A percentile compares a stretch with the other conserved stretches of the same genome.
Evolutionary conservation across 495 filamentous ascomycete genomes (phyloP).

Genomic region (Tuber calosporum): DNA sequence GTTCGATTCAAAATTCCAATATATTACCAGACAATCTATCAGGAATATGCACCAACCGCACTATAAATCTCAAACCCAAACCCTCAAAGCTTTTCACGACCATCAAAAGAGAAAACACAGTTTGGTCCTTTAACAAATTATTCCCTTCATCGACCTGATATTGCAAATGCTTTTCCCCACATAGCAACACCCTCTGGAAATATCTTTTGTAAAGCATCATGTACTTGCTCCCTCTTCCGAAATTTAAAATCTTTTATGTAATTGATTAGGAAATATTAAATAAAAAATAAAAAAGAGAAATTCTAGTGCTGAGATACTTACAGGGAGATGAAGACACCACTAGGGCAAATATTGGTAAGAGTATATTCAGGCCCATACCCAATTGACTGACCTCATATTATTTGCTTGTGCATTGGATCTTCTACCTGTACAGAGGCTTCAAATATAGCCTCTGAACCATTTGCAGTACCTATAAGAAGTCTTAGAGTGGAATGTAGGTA

Average conservation of each 20-base stretch:
- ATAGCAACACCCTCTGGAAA: neutral
- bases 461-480: neutral
- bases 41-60: conserved; percentile 16
- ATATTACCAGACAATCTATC: conserved; percentile 13
- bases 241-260: too few relatives aligned
- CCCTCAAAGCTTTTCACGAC: conserved; percentile 10
- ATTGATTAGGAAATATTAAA: too few relatives aligned
- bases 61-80: conserved; percentile 25
- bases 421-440: neutral
- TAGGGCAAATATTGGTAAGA: conserved; percentile 3
- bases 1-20: too few relatives aligned
- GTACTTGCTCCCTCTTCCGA: neutral
- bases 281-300: too few relatives aligned
- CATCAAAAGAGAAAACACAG: conserved; percentile 5
- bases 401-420: neutral
- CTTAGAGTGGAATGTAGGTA: neutral
- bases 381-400: neutral
- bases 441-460: neutral
- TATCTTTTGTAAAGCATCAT: neutral
- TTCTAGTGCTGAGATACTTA: too few relatives aligned
- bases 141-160: neutral
- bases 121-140: conserved; percentile 9
- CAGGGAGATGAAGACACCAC: neutral
- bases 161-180: neutral
- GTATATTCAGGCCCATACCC: neutral